These are phyloP conservation scores for Teratosphaeria gauchensis DNA, from an alignment of 2,329 filamentous ascomycete genomes.

Conservation along the genomic window DNA sequence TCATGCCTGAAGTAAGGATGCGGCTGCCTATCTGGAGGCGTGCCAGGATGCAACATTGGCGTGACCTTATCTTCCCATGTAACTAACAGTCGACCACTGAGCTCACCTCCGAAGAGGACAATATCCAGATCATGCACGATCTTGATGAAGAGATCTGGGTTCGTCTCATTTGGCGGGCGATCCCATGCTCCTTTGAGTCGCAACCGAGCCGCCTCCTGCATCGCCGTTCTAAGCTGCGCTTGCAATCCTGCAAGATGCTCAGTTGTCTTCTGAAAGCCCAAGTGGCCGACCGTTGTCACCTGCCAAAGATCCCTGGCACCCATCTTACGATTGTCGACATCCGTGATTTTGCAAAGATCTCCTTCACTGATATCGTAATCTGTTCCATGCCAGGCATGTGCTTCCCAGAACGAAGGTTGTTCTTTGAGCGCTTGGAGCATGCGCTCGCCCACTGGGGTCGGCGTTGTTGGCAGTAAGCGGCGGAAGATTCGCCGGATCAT, in stretches of 20 bases:
- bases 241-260: background rate
- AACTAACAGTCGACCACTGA: background rate
- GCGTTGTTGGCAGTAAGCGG: background rate
- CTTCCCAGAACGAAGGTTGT: background rate
- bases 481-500: background rate
- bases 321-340: background rate
- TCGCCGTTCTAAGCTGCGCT: background rate
- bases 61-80: background rate
- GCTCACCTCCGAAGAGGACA: background rate
- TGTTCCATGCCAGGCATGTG: background rate
- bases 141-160: background rate
- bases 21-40: background rate
- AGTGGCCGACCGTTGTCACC: background rate
- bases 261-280: background rate
- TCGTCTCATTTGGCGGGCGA: background rate
- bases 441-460: background rate
- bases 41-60: background rate
- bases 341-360: background rate
- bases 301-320: background rate
- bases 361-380: background rate
- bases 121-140: background rate
- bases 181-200: background rate
- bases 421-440: background rate
- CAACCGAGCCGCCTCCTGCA: background rate
- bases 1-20: background rate